Conservation (phyloP, 805 yeast species). For the Nakazawaea sp. region DNA sequence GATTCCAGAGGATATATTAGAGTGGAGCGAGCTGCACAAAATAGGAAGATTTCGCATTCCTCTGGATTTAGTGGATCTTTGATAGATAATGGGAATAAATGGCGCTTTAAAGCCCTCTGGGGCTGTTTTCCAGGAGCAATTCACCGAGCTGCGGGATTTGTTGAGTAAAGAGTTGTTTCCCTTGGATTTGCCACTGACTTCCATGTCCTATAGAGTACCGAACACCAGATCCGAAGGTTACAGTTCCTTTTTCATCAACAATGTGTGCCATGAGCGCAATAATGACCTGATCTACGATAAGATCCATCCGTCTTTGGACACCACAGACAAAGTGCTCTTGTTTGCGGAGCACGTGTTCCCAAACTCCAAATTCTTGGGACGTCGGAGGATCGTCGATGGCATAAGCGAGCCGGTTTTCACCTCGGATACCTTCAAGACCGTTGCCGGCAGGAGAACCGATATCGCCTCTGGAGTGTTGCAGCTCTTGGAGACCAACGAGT, state of each 20-base stretch:
- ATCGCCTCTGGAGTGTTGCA: conserved; percentile 52
- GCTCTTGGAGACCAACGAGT: conserved; percentile 23
- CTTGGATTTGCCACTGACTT: background rate
- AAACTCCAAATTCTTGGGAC: conserved; percentile 29
- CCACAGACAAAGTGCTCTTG: conserved; percentile 29
- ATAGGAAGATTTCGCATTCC: no score
- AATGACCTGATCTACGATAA: conserved; percentile 7
- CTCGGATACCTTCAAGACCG: conserved; percentile 34
- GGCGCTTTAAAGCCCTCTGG: no score
- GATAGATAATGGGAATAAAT: no score
- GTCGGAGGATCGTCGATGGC: conserved; percentile 26
- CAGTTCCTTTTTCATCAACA: conserved; percentile 7
- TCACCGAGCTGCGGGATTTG: no score
- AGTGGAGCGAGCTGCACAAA: no score
- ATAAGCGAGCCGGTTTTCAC: conserved; percentile 34
- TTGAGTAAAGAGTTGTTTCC: background rate
- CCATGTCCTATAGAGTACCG: background rate
- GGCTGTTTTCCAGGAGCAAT: no score
- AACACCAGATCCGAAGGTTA: conserved; percentile 4
- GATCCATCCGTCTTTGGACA: conserved; percentile 28
- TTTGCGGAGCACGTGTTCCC: conserved; percentile 18
- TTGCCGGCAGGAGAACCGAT: conserved; percentile 33
- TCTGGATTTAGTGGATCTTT: no score
- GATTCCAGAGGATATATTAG: no score
- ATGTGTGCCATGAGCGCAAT: background rate